A percentile compares a stretch with the other conserved stretches of the same genome.
Evolutionary conservation across 495 filamentous ascomycete species (phyloP).

Genomic region (Penicillium parvum): DNA sequence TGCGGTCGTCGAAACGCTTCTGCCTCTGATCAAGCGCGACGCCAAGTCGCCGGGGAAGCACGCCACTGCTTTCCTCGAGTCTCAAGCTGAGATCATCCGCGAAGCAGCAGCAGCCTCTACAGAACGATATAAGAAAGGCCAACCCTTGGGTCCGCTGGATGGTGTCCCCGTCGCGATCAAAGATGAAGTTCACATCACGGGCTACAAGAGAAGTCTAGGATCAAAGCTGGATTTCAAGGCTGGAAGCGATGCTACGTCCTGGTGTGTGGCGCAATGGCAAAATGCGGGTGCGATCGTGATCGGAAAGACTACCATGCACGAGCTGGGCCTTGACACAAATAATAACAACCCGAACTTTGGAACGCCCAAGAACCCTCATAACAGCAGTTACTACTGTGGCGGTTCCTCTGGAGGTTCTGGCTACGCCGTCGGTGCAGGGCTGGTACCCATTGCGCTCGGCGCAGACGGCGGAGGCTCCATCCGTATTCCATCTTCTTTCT

Average conservation of each 20-base stretch:
- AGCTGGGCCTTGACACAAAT: conserved; percentile 77
- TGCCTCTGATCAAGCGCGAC: conserved; percentile 64
- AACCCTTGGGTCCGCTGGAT: conserved; percentile 64
- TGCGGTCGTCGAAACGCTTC: conserved; percentile 62
- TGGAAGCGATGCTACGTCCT: conserved; percentile 50
- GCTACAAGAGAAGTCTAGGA: conserved; percentile 64
- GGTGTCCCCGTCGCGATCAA: conserved; percentile 83
- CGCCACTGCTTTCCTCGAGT: conserved; percentile 63
- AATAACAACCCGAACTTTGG: conserved; percentile 80
- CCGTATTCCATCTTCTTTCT: conserved; percentile 75
- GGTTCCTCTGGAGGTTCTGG: conserved; percentile 84
- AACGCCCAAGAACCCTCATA: conserved; percentile 81
- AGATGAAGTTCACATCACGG: conserved; percentile 75
- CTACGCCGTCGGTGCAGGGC: conserved; percentile 68
- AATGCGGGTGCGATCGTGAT: conserved; percentile 78
- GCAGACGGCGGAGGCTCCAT: conserved; percentile 86
- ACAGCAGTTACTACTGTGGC: conserved; percentile 75
- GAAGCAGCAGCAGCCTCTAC: conserved; percentile 69
- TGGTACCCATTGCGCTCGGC: conserved; percentile 78
- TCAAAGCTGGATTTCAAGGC: conserved; percentile 54
- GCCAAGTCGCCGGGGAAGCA: conserved; percentile 50
- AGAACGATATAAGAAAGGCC: conserved; percentile 60
- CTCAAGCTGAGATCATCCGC: conserved; percentile 54
- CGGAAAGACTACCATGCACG: conserved; percentile 90
- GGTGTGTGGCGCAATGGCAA: conserved; percentile 71